These are phyloP conservation scores for Ophiocordyceps robertsii DNA, from an alignment of 2,329 filamentous ascomycete species.

Conservation along the genomic window DNA sequence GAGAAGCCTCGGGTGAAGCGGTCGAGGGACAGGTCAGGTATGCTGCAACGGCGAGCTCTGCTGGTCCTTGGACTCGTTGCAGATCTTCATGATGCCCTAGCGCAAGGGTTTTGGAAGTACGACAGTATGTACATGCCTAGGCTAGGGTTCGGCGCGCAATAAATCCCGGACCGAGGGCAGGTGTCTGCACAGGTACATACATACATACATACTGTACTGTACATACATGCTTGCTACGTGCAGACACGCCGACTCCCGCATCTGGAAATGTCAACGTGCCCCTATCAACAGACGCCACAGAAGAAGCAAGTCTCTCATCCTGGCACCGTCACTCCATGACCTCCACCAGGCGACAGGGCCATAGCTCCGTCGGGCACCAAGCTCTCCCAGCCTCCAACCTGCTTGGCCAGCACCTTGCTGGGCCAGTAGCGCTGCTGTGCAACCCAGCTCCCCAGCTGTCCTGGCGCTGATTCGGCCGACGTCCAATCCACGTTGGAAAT, in stretches of 20 bases:
- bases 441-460: background rate
- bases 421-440: background rate
- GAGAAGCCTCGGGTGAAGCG: too few relatives aligned
- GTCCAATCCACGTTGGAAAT: background rate
- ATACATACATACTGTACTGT: too few relatives aligned
- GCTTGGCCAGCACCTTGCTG: background rate
- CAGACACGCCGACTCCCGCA: too few relatives aligned
- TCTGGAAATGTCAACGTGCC: too few relatives aligned
- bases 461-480: background rate
- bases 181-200: too few relatives aligned
- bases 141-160: slow-evolving; percentile 10
- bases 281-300: too few relatives aligned
- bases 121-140: too few relatives aligned
- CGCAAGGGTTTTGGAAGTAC: background rate
- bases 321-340: background rate
- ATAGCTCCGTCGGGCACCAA: slow-evolving; percentile 1
- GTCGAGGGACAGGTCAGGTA: too few relatives aligned
- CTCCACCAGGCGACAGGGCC: background rate
- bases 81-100: background rate
- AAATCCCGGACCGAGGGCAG: slow-evolving; percentile 8
- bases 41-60: too few relatives aligned
- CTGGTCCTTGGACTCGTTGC: too few relatives aligned
- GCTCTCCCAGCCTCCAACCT: background rate
- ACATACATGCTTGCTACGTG: too few relatives aligned
- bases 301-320: too few relatives aligned